Base-by-base conservation (phyloP, 2,329 filamentous ascomycete genomes). In the Ophiostoma sp. region DNA sequence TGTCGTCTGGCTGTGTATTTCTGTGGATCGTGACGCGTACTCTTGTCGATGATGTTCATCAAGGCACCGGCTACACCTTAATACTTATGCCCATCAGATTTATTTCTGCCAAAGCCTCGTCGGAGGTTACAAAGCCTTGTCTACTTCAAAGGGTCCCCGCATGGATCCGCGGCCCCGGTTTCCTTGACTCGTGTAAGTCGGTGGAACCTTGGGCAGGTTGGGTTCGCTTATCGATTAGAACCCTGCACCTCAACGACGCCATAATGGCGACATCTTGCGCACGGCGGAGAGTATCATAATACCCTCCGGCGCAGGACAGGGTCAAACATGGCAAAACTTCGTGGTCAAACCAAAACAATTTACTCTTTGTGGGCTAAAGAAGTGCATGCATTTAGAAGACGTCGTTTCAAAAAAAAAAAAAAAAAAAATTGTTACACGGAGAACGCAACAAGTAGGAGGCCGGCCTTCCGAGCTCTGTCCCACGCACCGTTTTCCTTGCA, bases 241-340 rank as follows among this genome's bases (percentile, higher is more conserved):
- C 31, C 15, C 33, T 63, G 22, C 33, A 25, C 63, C 2, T 42
- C n/a, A 50, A 39, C 69, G 59, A 69, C 69, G 74, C 69, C 71
- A 75, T 75, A 64, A 73, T 73, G 22, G 71, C 69, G 68, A 31
- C 71, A 68, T 74, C 61, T 75, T 73, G 73, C 73, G 70, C 42
- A 80, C 70, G 52, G 72, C 72, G 72, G 72, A 73, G 72, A 48
- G 66, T 64, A 63, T 73, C 55, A 73, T 25, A 55, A 73, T 73
- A 73, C 59, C 72, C 72, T 73, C 72, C 72, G 72, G 25, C 25
- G n/a, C 9, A 63, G 22, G 25, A 39, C 59, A 39, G 59, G 17
- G 31, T 2, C 15, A 31, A 33, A 59, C 4, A 31, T 6, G 15
- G 28, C 17, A 17, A 59, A 59, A 17, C 22, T 17, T 19, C 5